A percentile compares a stretch with the other conserved stretches of the same genome.
These are phyloP conservation scores for Sporothrix inflata DNA, from an alignment of 2,329 filamentous ascomycete species.

Conservation along the genomic window DNA sequence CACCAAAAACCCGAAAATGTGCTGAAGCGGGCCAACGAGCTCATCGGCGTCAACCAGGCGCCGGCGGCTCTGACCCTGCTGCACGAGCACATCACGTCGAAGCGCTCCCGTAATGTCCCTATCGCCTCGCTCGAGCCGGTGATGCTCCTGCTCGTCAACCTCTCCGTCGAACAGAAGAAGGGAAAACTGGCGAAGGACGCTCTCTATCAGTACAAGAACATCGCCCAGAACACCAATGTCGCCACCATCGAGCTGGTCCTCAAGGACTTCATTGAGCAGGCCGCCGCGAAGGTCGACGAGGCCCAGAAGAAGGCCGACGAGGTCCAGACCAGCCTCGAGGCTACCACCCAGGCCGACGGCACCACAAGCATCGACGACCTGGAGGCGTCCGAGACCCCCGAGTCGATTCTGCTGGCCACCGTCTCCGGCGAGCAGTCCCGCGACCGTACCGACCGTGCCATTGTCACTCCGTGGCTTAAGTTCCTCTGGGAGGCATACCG, in stretches of 20 bases:
- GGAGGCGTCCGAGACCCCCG: constrained; percentile 94
- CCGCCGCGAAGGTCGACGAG: constrained; percentile 92
- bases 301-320: constrained; percentile 96
- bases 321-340: constrained; percentile 84
- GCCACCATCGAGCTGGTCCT: constrained; percentile 97
- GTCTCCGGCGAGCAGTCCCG: constrained; percentile 97
- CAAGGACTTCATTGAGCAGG: constrained; percentile 97
- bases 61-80: constrained; percentile 90
- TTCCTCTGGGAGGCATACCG: constrained; percentile 99
- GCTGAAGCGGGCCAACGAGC: constrained; percentile 96
- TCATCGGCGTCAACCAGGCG: constrained; percentile 95
- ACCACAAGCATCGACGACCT: constrained; percentile 86
- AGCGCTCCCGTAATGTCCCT: constrained; percentile 95
- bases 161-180: constrained; percentile 96
- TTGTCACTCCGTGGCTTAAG: constrained; percentile 98
- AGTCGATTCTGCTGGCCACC: constrained; percentile 96
- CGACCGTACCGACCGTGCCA: constrained; percentile 95
- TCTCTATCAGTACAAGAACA: constrained; percentile 99
- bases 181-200: constrained; percentile 98
- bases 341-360: constrained; percentile 58
- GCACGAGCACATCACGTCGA: constrained; percentile 98
- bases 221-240: constrained; percentile 98
- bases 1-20: constrained; percentile 99
- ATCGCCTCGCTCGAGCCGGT: constrained; percentile 96
- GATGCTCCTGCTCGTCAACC: constrained; percentile 95